phyloP scores from a whole-genome alignment of 495 filamentous ascomycete genomes.

The Hypomontagnella submonticulosa region DNA sequence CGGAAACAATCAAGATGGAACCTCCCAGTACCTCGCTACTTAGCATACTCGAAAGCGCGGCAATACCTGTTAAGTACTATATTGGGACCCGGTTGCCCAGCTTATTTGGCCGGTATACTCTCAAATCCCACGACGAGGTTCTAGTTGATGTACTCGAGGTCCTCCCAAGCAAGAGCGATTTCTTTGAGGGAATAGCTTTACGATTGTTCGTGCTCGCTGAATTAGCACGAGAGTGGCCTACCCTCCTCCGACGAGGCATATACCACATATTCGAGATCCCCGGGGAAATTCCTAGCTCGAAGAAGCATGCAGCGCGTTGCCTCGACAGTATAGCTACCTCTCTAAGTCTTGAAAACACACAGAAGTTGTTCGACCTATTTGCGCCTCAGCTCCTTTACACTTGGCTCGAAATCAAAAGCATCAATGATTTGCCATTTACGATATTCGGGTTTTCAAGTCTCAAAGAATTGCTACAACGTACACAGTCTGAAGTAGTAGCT shows the following conservation, averaged over 20 bases:
- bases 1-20: conserved; percentile 62
- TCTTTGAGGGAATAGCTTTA: conserved; percentile 85
- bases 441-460: conserved; percentile 83
- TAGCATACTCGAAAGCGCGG: conserved; percentile 70
- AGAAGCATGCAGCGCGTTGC: conserved; percentile 76
- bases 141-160: conserved; percentile 79
- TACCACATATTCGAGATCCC: conserved; percentile 94
- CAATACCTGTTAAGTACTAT: conserved; percentile 79
- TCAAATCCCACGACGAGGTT: conserved; percentile 83
- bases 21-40: conserved; percentile 82
- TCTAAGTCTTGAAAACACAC: conserved; percentile 70
- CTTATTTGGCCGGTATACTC: conserved; percentile 80
- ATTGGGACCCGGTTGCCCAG: conserved; percentile 74
- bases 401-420: conserved; percentile 75
- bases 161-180: conserved; percentile 76
- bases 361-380: conserved; percentile 85
- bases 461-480: conserved; percentile 72
- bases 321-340: conserved; percentile 70
- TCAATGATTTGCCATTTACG: conserved; percentile 77
- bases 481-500: conserved; percentile 82
- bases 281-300: conserved; percentile 69
- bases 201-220: conserved; percentile 78
- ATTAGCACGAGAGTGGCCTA: conserved; percentile 83
- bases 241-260: conserved; percentile 80
- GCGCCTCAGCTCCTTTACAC: conserved; percentile 92